These are phyloP conservation scores for Chlamydomonas incerta DNA, from an alignment of 139 green algal species.

Conservation along the genomic window DNA sequence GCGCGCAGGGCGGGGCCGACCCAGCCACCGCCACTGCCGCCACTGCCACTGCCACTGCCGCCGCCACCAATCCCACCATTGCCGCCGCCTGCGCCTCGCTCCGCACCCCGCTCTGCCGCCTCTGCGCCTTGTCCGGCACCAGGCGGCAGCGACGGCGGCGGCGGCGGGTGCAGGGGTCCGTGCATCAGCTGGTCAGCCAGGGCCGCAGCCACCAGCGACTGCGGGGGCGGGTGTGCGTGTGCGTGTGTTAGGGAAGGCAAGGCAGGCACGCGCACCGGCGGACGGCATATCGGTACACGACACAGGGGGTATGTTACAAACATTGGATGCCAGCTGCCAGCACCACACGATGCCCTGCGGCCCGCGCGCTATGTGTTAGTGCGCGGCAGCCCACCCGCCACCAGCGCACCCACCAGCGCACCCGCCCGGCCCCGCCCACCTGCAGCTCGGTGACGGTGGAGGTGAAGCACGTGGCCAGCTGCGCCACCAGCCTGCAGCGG, in stretches of 20 bases:
- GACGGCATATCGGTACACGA: too few relatives aligned
- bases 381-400: too few relatives aligned
- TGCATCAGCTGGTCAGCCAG: conserved; percentile 29
- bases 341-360: too few relatives aligned
- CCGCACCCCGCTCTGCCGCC: background rate
- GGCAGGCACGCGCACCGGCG: too few relatives aligned
- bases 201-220: conserved; percentile 5
- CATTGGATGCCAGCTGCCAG: too few relatives aligned
- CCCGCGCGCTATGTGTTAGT: too few relatives aligned
- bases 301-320: too few relatives aligned
- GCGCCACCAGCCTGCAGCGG: conserved; percentile 4
- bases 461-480: conserved; percentile 26
- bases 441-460: conserved; percentile 30
- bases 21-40: background rate
- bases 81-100: background rate
- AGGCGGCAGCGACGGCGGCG: background rate
- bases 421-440: background rate
- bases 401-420: too few relatives aligned
- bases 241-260: background rate
- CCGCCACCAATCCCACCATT: background rate
- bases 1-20: background rate
- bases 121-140: background rate
- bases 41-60: background rate
- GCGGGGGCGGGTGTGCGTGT: background rate
- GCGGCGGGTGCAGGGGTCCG: background rate